Base-by-base conservation (phyloP, 768 basidiomycete genomes). In the Termitomyces sp. region DNA sequence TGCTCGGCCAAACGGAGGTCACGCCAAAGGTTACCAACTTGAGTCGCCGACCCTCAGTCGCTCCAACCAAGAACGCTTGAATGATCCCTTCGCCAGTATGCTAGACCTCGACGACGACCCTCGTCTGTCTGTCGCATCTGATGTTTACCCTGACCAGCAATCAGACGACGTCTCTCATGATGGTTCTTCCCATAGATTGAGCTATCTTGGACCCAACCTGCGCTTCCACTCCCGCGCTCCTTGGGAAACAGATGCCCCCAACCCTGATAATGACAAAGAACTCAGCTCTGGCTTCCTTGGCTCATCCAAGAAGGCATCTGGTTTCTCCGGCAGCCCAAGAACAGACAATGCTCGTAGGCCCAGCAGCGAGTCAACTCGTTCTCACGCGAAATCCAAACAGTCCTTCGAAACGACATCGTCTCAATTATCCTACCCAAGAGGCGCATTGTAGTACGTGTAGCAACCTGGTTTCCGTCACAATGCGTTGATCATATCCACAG, bases 171-270 rank as follows among this genome's bases (percentile, higher is more conserved):
- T 38, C n/a, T 50, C 48, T 40, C 37, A 78, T 49, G 73, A 79
- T 37, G 75, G 75, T 9, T 62, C 73, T 37, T 69, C 76, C 2
- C 68, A 76, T 56, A 77, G 84, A 51, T 80, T 90, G 69, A 90
- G 87, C 62, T 71, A 85, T 46, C 81, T 87, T 34, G 90, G 90
- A n/a, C 90, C 90, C 30, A 90, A 83, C 69, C 88, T 91, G 79
- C 83, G 84, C 49, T 83, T 90, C 65, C 87, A 90, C 68, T 88
- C 87, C 58, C 85, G 79, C 24, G 86, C 90, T 17, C 90, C 90
- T 40, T 93, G 90, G 90, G 89, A 91, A 69, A 70, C 77, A 37
- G 86, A 82, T 47, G 81, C 77, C 14, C 77, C 73, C 37, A 38
- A 68, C 3, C 55, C 77, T 2, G 68, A 74, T 30, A 78, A 77